Evolutionary conservation across 2,329 filamentous ascomycete species (phyloP).

Genomic region (Penicillium sp.): DNA sequence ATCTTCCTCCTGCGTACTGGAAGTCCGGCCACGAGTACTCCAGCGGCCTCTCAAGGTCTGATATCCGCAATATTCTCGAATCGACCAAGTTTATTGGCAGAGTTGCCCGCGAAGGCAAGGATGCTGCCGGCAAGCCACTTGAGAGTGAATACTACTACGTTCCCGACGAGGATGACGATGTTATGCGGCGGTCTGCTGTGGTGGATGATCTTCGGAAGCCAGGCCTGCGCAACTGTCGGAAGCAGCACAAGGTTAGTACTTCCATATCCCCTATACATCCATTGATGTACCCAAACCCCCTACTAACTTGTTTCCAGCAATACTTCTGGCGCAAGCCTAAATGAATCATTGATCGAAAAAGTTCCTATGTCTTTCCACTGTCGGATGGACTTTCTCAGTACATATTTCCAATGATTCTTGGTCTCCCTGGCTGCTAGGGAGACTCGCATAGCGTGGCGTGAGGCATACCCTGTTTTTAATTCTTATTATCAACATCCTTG

Average conservation of each 20-base stretch:
- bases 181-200: conserved; percentile 74
- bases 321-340: conserved; percentile 68
- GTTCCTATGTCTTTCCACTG: conserved; percentile 4
- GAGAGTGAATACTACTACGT: conserved; percentile 98
- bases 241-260: conserved; percentile 86
- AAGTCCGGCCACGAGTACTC: conserved; percentile 51
- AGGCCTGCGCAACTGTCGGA: conserved; percentile 82
- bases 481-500: conserved; percentile 23
- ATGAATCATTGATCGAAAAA: conserved; percentile 26
- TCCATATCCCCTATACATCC: neutral
- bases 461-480: conserved; percentile 38
- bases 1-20: conserved; percentile 66
- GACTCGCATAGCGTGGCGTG: conserved; percentile 45
- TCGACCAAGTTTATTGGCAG: conserved; percentile 76
- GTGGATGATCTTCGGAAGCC: conserved; percentile 85
- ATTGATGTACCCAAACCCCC: neutral
- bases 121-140: conserved; percentile 86
- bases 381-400: conserved; percentile 30
- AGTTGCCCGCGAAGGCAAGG: conserved; percentile 87
- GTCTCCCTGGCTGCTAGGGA: conserved; percentile 24
- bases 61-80: conserved; percentile 70
- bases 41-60: conserved; percentile 54
- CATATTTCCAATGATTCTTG: conserved; percentile 33
- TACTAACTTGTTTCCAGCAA: conserved; percentile 53
- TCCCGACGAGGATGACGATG: conserved; percentile 78